Base-by-base conservation (phyloP, 257 asterid genomes). In the Schizonepeta tenuifolia region DNA sequence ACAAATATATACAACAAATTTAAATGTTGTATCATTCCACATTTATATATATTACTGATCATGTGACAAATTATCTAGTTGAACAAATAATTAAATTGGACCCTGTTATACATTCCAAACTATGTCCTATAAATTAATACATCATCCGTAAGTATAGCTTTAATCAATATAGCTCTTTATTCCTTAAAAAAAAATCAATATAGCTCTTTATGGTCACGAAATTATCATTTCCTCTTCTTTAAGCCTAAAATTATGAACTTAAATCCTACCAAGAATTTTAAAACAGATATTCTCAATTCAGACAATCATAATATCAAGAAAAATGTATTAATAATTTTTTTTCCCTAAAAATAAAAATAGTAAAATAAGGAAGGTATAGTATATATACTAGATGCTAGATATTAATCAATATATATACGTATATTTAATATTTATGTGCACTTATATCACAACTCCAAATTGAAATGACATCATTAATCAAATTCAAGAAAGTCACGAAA, bases 401-500 rank as follows among this genome's bases (percentile, higher is more conserved):
- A n/a, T n/a, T n/a, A n/a, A n/a, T n/a, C n/a, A 24, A 24, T 24
- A 24, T 24, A 24, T 24, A 24, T 24, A 24, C 1, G 26, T 24
- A 24, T 24, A 24, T 24, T 24, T 24, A 1, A 2, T 1, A 24
- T 24, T 24, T 24, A 1, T 24, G 26, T 24, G 26, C 26, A 24
- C 26, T 24, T 24, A 24, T 24, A 24, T 24, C 26, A 24, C 38
- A 24, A 21, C 33, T 43, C 28, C 22, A 57, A 36, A 13, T 11
- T 17, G 20, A 59, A 71, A 28, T 7, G 22, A 12, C 10, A 31
- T 7, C 8, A 46, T 59, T 28, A 70, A 14, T 44, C 7, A 55
- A 64, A 66, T 66, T 66, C 14, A 17, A 31, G 49, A 55, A 17
- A 46, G 77, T 75, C 71, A 70, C 24, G 65, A 71, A 71, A 57